A percentile compares a stretch with the other conserved stretches of the same genome.
These are phyloP conservation scores for Chaetomium cochliodes DNA, from an alignment of 495 filamentous ascomycete genomes.

Conservation along the genomic window DNA sequence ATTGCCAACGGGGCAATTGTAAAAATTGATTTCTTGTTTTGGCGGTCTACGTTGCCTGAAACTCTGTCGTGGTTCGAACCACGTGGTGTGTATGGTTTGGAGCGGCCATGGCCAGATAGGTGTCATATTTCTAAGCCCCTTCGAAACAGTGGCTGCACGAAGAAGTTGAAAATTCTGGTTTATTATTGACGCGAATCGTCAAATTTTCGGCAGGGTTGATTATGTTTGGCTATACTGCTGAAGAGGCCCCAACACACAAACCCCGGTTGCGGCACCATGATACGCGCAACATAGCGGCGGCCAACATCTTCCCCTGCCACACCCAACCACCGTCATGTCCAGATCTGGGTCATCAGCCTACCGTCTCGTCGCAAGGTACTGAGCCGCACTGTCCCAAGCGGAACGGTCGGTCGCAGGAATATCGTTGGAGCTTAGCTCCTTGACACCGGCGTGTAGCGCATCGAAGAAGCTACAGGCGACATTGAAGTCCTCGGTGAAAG, in stretches of 20 bases:
- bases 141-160: not conserved
- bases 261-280: not conserved
- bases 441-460: constrained; percentile 70
- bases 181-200: not conserved
- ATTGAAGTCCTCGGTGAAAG: constrained; percentile 74
- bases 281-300: not conserved
- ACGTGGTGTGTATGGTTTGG: not conserved
- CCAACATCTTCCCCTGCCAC: not conserved
- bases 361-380: constrained; percentile 51
- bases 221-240: not conserved
- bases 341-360: constrained; percentile 6
- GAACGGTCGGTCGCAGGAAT: constrained; percentile 57
- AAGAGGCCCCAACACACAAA: no score
- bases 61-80: not conserved
- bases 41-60: not conserved
- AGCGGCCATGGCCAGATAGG: not conserved
- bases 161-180: constrained; percentile 1
- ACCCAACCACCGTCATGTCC: not conserved
- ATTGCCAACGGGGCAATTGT: constrained; percentile 16
- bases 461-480: constrained; percentile 81
- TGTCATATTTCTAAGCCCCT: not conserved
- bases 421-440: constrained; percentile 58
- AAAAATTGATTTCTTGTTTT: constrained; percentile 1
- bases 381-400: constrained; percentile 63
- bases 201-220: not conserved